Conservation (phyloP, 331 rosid species). For the Phaseolus coccineus region DNA sequence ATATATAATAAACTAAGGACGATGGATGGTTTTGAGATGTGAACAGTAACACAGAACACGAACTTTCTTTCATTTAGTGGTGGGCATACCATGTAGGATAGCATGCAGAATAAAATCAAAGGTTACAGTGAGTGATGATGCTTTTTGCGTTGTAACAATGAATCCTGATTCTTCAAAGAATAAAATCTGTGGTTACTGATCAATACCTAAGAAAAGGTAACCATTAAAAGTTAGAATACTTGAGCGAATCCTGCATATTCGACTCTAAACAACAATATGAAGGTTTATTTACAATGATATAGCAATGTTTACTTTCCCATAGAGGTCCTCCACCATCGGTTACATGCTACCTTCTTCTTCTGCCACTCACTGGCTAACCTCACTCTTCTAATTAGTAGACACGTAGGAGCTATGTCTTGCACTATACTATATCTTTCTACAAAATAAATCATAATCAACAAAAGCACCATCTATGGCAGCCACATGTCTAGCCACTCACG, state of each 20-base stretch:
- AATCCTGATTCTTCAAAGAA: constrained; percentile 37
- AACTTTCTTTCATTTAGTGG: constrained; percentile 39
- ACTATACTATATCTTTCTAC: too few species aligned
- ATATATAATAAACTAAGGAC: too few species aligned
- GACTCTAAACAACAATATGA: neutral
- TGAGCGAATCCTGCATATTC: constrained; percentile 32
- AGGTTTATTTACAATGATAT: constrained; percentile 15
- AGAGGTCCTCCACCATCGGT: neutral
- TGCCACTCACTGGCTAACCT: too few species aligned
- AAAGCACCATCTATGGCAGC: neutral
- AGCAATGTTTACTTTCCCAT: neutral
- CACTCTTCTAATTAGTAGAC: neutral
- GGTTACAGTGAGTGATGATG: constrained; percentile 28
- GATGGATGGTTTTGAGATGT: neutral
- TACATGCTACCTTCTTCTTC: neutral
- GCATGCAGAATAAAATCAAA: constrained; percentile 25
- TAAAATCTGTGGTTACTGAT: constrained; percentile 33
- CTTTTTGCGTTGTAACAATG: constrained; percentile 39
- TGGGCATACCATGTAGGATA: neutral
- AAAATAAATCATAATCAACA: neutral
- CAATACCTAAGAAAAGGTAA: neutral
- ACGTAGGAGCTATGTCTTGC: neutral
- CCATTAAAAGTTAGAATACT: constrained; percentile 10
- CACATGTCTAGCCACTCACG: too few species aligned
- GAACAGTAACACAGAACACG: constrained; percentile 28